phyloP scores from a whole-genome alignment of 352 stramenopile genomes.

The Phytophthora tubulina region DNA sequence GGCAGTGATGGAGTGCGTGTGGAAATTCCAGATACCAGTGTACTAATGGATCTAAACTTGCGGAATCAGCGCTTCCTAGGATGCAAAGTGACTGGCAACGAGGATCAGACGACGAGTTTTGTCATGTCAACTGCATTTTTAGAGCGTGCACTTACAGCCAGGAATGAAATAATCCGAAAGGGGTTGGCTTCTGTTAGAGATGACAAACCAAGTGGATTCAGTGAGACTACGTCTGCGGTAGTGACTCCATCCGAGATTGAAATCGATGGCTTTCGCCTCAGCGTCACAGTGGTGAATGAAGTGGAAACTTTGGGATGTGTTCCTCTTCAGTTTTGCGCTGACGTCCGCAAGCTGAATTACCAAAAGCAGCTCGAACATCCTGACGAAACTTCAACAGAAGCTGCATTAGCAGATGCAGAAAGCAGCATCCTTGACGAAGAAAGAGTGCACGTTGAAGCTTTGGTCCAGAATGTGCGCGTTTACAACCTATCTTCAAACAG shows the following conservation, averaged over 20 bases:
- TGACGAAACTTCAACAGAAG: not conserved
- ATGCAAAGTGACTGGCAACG: slow-evolving; percentile 41
- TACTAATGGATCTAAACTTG: slow-evolving; percentile 41
- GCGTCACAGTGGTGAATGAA: slow-evolving; percentile 33
- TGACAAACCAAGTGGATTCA: not conserved
- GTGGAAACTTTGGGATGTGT: slow-evolving; percentile 25
- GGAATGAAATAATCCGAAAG: slow-evolving; percentile 49
- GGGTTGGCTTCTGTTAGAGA: not conserved
- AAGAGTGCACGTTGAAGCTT: slow-evolving; percentile 24
- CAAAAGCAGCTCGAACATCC: slow-evolving; percentile 2
- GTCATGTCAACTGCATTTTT: slow-evolving; percentile 57
- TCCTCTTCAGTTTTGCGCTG: slow-evolving; percentile 29
- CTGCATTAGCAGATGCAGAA: not conserved
- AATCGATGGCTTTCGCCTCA: slow-evolving; percentile 29
- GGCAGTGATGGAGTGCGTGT: slow-evolving; percentile 27
- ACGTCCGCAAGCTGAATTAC: slow-evolving; percentile 20
- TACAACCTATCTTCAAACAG: slow-evolving; percentile 19
- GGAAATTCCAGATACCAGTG: slow-evolving; percentile 33
- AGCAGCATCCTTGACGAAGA: not conserved
- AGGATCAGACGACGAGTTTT: slow-evolving; percentile 45
- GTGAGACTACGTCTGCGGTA: not conserved
- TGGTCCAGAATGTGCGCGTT: slow-evolving; percentile 25
- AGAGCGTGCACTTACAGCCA: slow-evolving; percentile 46
- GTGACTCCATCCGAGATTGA: slow-evolving; percentile 27
- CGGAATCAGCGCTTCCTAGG: slow-evolving; percentile 46